phyloP scores from a whole-genome alignment of 176 grass and related monocot species.

The Oropetium thomaeum region DNA sequence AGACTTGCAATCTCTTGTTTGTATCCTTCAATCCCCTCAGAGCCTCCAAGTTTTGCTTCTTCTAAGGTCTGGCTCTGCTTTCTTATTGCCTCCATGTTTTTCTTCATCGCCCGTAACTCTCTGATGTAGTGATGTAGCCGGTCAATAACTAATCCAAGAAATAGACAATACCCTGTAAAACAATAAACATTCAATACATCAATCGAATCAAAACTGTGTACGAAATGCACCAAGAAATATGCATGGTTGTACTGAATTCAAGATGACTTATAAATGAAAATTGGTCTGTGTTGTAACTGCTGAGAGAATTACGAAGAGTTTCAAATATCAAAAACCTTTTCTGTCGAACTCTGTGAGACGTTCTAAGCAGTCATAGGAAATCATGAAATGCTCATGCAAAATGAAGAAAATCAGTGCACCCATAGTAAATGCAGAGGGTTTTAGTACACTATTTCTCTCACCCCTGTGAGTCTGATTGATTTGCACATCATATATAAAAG shows the following conservation, averaged over 20 bases:
- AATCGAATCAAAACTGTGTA: not conserved
- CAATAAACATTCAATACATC: not conserved
- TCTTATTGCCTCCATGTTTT: constrained; percentile 62
- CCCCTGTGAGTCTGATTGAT: too few species aligned
- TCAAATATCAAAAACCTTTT: too few species aligned
- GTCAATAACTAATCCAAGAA: constrained; percentile 74
- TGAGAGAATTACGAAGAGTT: too few species aligned
- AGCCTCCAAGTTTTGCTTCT: constrained; percentile 55
- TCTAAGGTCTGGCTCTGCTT: constrained; percentile 61
- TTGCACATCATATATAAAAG: too few species aligned
- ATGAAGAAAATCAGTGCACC: too few species aligned
- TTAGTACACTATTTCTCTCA: too few species aligned
- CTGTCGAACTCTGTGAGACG: too few species aligned
- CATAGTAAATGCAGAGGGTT: too few species aligned
- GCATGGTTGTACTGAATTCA: not conserved
- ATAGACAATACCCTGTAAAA: constrained; percentile 72
- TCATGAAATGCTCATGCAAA: too few species aligned
- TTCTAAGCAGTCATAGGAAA: too few species aligned
- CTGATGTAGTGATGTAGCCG: constrained; percentile 78
- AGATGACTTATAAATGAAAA: too few species aligned
- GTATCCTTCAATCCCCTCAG: constrained; percentile 42
- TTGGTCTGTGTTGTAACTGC: too few species aligned
- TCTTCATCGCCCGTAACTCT: constrained; percentile 55
- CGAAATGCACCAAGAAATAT: not conserved
- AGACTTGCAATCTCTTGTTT: constrained; percentile 54